Conservation (phyloP, 352 stramenopile species). For the Pythium chondricola region DNA sequence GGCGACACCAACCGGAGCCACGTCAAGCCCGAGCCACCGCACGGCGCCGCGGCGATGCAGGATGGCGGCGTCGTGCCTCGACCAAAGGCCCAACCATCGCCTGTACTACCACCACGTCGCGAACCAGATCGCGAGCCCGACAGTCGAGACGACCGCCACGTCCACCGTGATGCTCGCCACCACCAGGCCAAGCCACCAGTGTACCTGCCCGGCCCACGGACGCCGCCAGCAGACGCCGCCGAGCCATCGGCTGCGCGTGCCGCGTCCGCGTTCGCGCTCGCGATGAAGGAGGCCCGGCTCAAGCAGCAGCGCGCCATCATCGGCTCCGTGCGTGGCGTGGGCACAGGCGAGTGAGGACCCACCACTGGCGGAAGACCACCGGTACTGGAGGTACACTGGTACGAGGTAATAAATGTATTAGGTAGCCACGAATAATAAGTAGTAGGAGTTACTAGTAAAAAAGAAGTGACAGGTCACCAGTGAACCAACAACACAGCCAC, state of each 20-base stretch:
- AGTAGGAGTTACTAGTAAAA: no score
- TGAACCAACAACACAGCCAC: no score
- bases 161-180: background rate
- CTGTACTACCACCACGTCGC: no score
- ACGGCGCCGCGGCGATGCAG: no score
- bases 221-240: background rate
- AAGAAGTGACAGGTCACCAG: no score
- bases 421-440: no score
- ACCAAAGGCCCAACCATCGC: no score
- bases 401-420: no score
- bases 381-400: no score
- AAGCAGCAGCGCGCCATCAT: conserved; percentile 44
- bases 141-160: background rate
- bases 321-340: conserved; percentile 1
- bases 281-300: conserved; percentile 72
- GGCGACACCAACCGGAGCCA: background rate
- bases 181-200: background rate
- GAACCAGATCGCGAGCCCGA: background rate
- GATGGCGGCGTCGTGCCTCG: no score
- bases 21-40: conserved; percentile 2
- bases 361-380: background rate
- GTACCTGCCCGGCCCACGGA: no score
- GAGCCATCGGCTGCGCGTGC: conserved; percentile 35
- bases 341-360: background rate
- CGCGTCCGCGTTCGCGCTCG: conserved; percentile 62